Percentiles rank a stretch among this genome's conserved stretches.
These are phyloP conservation scores for Populus nigra DNA, from an alignment of 345 rosid genomes.

Conservation along the genomic window DNA sequence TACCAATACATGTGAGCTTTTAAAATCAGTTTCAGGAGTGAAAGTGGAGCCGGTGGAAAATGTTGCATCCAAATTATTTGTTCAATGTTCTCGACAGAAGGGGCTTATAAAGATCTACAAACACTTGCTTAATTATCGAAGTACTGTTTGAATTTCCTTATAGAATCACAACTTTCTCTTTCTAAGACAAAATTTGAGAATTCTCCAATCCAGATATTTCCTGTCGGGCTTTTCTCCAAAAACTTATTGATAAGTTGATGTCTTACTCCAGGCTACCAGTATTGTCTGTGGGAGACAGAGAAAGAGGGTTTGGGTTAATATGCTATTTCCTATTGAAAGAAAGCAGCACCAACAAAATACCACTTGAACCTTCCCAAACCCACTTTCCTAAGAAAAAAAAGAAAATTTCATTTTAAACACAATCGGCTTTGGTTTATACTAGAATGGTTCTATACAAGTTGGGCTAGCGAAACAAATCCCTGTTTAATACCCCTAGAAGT, in stretches of 20 bases:
- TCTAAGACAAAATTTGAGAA: no score
- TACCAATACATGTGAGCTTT: slow-evolving; percentile 73
- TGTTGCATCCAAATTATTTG: slow-evolving; percentile 86
- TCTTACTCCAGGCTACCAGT: not conserved
- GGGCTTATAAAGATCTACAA: slow-evolving; percentile 90
- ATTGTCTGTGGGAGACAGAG: not conserved
- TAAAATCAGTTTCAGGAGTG: slow-evolving; percentile 80
- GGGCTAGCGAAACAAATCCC: not conserved
- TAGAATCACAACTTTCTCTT: not conserved
- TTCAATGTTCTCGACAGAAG: slow-evolving; percentile 93
- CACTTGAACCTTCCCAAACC: not conserved
- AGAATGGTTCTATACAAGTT: not conserved
- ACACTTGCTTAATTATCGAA: slow-evolving; percentile 88
- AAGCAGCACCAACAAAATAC: not conserved
- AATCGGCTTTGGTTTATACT: not conserved
- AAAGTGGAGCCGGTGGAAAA: slow-evolving; percentile 91
- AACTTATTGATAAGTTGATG: no score
- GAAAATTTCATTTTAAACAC: not conserved
- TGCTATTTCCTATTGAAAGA: not conserved
- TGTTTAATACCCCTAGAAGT: not conserved
- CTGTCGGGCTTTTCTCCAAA: no score
- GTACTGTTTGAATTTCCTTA: slow-evolving; percentile 42
- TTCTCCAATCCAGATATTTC: no score
- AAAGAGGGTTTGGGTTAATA: not conserved
- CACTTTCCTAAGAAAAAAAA: not conserved